Base-by-base conservation (phyloP, 805 yeast species). In the Komagataella pastoris region DNA sequence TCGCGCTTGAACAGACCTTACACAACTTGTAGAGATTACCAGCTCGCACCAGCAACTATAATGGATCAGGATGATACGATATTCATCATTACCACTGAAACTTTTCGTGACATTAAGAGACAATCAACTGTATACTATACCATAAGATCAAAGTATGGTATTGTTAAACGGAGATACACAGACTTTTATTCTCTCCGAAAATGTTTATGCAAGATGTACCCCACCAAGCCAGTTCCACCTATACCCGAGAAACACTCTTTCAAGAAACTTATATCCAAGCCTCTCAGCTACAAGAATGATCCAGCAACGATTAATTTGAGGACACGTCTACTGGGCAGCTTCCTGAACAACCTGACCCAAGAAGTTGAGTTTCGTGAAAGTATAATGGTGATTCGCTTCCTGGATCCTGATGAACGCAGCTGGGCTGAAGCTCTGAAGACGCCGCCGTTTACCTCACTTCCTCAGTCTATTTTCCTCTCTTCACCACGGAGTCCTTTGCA, bases 181-280 rank as follows among this genome's bases (percentile, higher is more conserved):
- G 99, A 93, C 65, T 93, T 93, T 61, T 95, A 83, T 58, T 81
- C 90, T 45, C 72, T 93, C 44, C 73, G 97, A 52, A 81, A 79
- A 24, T 76, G 82, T 3, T 69, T 93, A 40, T 69, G 80, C 2
- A 79, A 81, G 56, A 71, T 90, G 51, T 83, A 85, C 59, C 99
- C 98, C 3, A 80, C 95, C 4, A 67, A 86, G n/a, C 77, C 93
- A 8, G 80, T 93, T 7, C 98, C 99, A 3, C 97, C 97, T 0
- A 88, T 93, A n/a, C 99, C 99, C 0, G 85, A 83, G 62, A 86
- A 85, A 60, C 93, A 85, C 55, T 73, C 81, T 2, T 56, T 79
- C 14, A 66, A 76, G 47, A 55, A 60, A 45, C 54, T 65, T 17
- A 53, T 68, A 17, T 57, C 57, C 24, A 61, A 61, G 49, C 70